Conservation (phyloP, 169 alveolate species). For the Plasmodium falciparum region DNA sequence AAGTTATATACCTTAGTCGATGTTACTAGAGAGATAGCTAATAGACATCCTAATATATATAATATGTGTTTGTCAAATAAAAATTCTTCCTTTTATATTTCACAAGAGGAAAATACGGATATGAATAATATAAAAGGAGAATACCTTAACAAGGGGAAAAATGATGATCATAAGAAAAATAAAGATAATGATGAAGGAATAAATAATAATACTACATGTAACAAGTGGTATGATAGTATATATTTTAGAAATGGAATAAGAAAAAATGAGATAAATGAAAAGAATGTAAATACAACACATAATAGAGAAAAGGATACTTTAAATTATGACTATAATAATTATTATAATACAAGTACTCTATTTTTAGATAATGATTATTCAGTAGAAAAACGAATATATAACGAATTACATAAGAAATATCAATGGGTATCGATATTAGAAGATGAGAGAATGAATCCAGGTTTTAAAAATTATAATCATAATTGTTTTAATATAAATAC, state of each 20-base stretch:
- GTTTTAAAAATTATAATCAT: slow-evolving; percentile 72
- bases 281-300: neutral
- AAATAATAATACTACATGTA: neutral
- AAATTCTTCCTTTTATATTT: neutral
- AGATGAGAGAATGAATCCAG: slow-evolving; percentile 79
- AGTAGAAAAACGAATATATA: slow-evolving; percentile 62
- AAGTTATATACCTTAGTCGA: slow-evolving; percentile 63
- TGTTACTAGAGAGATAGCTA: slow-evolving; percentile 63
- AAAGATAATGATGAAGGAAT: neutral
- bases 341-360: slow-evolving; percentile 31
- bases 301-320: slow-evolving; percentile 18
- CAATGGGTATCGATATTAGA: slow-evolving; percentile 76
- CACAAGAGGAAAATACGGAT: neutral
- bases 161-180: slow-evolving; percentile 14
- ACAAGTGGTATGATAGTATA: neutral
- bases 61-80: slow-evolving; percentile 2
- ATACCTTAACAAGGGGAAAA: neutral
- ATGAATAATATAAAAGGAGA: neutral
- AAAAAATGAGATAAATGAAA: neutral
- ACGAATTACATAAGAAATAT: slow-evolving; percentile 65
- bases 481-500: slow-evolving; percentile 76
- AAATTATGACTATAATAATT: neutral
- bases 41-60: slow-evolving; percentile 48
- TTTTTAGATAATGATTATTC: slow-evolving; percentile 72
- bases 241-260: neutral